Percentiles rank a stretch among this genome's conserved stretches.
Conservation (phyloP, 2,329 filamentous ascomycete genomes). For the Talaromyces piceae region DNA sequence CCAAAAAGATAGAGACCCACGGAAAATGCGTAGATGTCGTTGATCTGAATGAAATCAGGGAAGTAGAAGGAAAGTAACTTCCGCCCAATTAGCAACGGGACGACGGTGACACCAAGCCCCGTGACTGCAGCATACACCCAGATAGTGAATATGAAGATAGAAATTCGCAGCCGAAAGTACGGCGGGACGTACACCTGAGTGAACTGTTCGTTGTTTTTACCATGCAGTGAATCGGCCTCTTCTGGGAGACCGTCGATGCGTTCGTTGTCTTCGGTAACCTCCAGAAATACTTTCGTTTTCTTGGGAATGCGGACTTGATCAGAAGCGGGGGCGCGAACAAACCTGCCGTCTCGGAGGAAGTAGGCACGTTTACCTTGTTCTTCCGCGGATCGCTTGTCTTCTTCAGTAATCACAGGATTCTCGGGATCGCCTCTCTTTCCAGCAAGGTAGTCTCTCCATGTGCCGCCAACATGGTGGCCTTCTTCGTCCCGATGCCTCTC, state of each 20-base stretch:
- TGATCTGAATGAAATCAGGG: conserved; percentile 65
- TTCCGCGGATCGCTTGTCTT: conserved; percentile 23
- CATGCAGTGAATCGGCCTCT: conserved; percentile 51
- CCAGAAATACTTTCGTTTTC: conserved; percentile 70
- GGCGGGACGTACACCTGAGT: conserved; percentile 76
- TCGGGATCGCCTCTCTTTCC: conserved; percentile 32
- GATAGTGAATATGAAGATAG: conserved; percentile 77
- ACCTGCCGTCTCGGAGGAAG: conserved; percentile 66
- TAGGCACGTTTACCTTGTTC: conserved; percentile 38
- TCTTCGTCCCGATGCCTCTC: conserved; percentile 77
- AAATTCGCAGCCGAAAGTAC: conserved; percentile 70
- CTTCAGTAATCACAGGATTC: conserved; percentile 26
- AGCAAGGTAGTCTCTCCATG: conserved; percentile 44
- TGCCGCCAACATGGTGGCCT: conserved; percentile 55
- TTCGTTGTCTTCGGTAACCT: conserved; percentile 61
- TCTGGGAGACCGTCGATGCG: conserved; percentile 54
- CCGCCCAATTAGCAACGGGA: conserved; percentile 80
- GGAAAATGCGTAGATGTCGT: conserved; percentile 95
- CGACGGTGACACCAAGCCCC: conserved; percentile 75
- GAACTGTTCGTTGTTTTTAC: conserved; percentile 55
- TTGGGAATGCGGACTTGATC: conserved; percentile 94
- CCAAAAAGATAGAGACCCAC: conserved; percentile 79
- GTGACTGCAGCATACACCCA: conserved; percentile 90
- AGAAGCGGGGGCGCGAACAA: conserved; percentile 86
- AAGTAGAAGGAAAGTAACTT: conserved; percentile 66